These are phyloP conservation scores for Gracilaria gracilis DNA, from an alignment of 23 red algal species.

Conservation along the genomic window DNA sequence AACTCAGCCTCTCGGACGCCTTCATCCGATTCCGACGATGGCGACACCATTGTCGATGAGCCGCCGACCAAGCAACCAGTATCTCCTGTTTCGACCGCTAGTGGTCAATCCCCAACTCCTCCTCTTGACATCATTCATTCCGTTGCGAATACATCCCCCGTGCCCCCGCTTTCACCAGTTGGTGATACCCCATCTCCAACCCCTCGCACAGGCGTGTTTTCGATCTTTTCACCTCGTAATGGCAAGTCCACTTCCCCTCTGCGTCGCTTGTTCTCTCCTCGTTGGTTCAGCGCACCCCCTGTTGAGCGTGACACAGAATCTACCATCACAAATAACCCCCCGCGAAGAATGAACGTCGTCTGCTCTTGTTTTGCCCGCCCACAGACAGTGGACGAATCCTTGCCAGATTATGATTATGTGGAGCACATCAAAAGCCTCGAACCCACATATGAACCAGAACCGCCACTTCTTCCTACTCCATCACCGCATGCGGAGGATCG, in stretches of 20 bases:
- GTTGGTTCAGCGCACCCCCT: constrained; percentile 4
- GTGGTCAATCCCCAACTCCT: background rate
- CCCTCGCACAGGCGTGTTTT: constrained; percentile 29
- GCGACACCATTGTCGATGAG: constrained; percentile 29
- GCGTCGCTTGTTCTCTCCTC: constrained; percentile 35
- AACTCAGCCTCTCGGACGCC: constrained; percentile 1
- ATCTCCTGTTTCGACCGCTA: background rate
- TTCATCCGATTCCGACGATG: constrained; percentile 21
- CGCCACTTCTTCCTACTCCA: constrained; percentile 64
- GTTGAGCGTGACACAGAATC: constrained; percentile 11
- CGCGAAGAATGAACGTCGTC: constrained; percentile 12
- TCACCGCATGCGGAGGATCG: constrained; percentile 31
- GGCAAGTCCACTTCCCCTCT: constrained; percentile 1
- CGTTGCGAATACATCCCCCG: constrained; percentile 21
- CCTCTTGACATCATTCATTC: constrained; percentile 57
- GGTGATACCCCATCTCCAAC: background rate
- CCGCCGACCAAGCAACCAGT: constrained; percentile 1
- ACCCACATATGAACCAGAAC: constrained; percentile 63
- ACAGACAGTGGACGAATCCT: constrained; percentile 2
- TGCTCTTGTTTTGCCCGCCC: constrained; percentile 13
- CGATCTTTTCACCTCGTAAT: constrained; percentile 34
- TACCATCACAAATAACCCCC: constrained; percentile 24
- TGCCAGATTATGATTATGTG: constrained; percentile 28
- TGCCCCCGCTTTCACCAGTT: constrained; percentile 28
- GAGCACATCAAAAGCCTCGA: constrained; percentile 31